Percentiles rank a stretch among this genome's conserved stretches.
Conservation (phyloP, 768 basidiomycete species). For the Trametes maxima region DNA sequence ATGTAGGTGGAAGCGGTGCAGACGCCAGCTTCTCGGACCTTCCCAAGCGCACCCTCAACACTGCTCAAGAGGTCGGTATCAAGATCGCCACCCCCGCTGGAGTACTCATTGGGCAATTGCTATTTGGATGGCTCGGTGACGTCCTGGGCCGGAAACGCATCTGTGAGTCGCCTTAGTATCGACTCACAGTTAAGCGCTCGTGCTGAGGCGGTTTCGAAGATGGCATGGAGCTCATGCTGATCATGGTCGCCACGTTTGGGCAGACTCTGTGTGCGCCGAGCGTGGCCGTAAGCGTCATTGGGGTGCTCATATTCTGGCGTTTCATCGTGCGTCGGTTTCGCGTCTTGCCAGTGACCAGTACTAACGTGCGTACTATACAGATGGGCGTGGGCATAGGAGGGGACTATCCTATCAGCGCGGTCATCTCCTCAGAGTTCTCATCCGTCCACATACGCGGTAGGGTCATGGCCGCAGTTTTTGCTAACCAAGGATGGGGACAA, state of each 20-base stretch:
- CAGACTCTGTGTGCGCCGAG: slow-evolving; percentile 43
- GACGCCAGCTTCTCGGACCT: background rate
- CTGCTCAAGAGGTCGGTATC: slow-evolving; percentile 51
- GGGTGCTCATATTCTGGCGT: slow-evolving; percentile 48
- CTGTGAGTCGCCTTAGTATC: slow-evolving; percentile 26
- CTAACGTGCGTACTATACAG: slow-evolving; percentile 5
- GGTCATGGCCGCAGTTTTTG: slow-evolving; percentile 53
- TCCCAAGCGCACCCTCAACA: slow-evolving; percentile 34
- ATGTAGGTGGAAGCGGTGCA: slow-evolving; percentile 6
- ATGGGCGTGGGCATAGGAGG: slow-evolving; percentile 48
- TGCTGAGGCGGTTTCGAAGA: slow-evolving; percentile 33
- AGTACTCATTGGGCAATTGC: slow-evolving; percentile 43
- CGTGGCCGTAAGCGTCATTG: slow-evolving; percentile 43
- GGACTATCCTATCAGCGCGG: slow-evolving; percentile 50
- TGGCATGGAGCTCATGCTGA: slow-evolving; percentile 46
- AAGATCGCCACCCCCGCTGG: slow-evolving; percentile 47
- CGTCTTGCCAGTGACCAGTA: background rate
- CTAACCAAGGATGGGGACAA: slow-evolving; percentile 49
- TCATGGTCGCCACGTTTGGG: slow-evolving; percentile 42
- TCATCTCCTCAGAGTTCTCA: slow-evolving; percentile 53
- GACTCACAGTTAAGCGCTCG: background rate
- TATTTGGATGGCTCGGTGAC: slow-evolving; percentile 51
- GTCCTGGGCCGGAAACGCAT: slow-evolving; percentile 44
- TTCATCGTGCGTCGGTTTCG: slow-evolving; percentile 39
- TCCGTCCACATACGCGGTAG: slow-evolving; percentile 47